Evolutionary conservation across 2,329 filamentous ascomycete genomes (phyloP), one percentile per base, ranked within the genome.

Genomic region (Pyrenophora teres): DNA sequence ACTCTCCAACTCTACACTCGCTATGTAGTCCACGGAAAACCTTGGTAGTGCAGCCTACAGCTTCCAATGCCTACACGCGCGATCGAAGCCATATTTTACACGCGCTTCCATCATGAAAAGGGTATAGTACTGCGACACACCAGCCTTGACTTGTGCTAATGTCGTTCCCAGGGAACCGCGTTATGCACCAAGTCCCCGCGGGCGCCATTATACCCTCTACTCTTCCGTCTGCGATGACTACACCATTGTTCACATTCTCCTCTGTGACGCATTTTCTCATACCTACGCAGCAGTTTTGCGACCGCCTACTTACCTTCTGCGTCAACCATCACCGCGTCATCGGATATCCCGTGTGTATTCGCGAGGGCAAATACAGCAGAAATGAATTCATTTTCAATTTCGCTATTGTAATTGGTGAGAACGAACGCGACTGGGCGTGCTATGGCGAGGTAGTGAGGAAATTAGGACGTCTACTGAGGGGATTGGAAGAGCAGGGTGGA

Each of bases 341-440:
- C 30, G 91, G 92, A 13, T 91, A 92, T 65, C 94, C 94, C 0
- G 88, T 97, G 46, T 93, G 91, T 70, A 90, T 97, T 69, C 62
- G 71, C 9, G 84, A 92, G 59, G 83, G 86, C 48, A 87, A 88
- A 62, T 96, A 97, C 69, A 85, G 88, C 68, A 87, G 94, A 52
- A 96, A 96, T 75, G 90, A 96, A 74, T 97, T 97, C 79, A 96
- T 97, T 70, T 99, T 97, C 83, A 97, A 97, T 74, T 96, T 97
- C 70, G 92, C 91, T 52, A 80, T 97, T 38, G 88, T 96, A 23
- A 80, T 96, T 42, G 83, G 88, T 43, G 83, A 86, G 50, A 78
- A 82, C 30, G 79, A 82, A 12, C 71, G 71, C 3, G 89, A 95
- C 68, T 89, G 89, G 71, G 83, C 84, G 41, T 88, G 87, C 30